A percentile compares a stretch with the other conserved stretches of the same genome.
phyloP scores from a whole-genome alignment of 1,139 yeast species.

The Diutina rugosa region DNA sequence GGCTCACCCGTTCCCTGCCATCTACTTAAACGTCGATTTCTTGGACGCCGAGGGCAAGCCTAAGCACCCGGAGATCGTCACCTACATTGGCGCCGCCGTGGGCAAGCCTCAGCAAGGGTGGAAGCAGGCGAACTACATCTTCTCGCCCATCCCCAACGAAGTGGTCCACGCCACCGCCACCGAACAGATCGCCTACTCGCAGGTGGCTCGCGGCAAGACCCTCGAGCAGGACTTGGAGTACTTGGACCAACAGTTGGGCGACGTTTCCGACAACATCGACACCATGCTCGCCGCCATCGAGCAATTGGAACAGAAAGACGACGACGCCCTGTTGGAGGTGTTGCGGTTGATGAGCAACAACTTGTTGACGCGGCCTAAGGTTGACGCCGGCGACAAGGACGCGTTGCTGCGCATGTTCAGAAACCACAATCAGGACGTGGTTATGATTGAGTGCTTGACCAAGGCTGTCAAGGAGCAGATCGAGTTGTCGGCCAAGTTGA shows the following conservation, averaged over 20 bases:
- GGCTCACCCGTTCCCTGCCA: constrained; percentile 66
- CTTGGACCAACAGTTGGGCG: constrained; percentile 16
- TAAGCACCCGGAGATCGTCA: constrained; percentile 33
- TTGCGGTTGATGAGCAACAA: constrained; percentile 58
- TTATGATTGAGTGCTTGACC: constrained; percentile 75
- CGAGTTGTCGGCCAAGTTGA: constrained; percentile 61
- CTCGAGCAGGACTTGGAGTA: neutral
- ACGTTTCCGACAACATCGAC: constrained; percentile 41
- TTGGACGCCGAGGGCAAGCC: constrained; percentile 16
- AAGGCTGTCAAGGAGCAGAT: constrained; percentile 79
- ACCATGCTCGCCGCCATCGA: constrained; percentile 37
- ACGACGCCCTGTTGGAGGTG: constrained; percentile 28
- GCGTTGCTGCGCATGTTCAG: constrained; percentile 52
- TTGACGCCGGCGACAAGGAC: constrained; percentile 38
- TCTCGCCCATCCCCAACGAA: constrained; percentile 66
- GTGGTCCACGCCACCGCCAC: constrained; percentile 43
- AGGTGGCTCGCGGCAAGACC: neutral
- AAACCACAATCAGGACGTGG: constrained; percentile 68
- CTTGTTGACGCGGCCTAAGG: constrained; percentile 46
- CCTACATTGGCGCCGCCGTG: constrained; percentile 69
- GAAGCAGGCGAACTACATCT: constrained; percentile 35
- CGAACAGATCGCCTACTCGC: constrained; percentile 37
- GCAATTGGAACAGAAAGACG: constrained; percentile 33
- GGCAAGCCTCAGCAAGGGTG: constrained; percentile 42
- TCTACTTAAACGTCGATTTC: constrained; percentile 53